Conservation (phyloP, 208 protist species). For the Leishmania tarentolae region DNA sequence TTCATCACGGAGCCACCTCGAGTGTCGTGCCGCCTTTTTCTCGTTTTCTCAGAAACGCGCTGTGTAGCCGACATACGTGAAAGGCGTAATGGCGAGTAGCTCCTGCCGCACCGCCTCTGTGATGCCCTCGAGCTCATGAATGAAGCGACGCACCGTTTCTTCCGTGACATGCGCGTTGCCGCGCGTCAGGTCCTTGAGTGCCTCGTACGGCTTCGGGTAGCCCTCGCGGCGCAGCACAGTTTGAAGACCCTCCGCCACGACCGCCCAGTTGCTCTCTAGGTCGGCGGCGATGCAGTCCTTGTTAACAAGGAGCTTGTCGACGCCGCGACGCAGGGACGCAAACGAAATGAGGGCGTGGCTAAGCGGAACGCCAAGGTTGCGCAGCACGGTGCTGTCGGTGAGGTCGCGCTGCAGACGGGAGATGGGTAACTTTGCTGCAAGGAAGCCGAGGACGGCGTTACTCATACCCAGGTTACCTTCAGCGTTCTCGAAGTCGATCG, state of each 20-base stretch:
- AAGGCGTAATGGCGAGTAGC: conserved; percentile 83
- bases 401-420: conserved; percentile 95
- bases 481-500: conserved; percentile 98
- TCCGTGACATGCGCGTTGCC: conserved; percentile 79
- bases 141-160: conserved; percentile 76
- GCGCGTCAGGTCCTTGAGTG: conserved; percentile 93
- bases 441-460: conserved; percentile 94
- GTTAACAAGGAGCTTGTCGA: conserved; percentile 92
- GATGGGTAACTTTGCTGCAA: conserved; percentile 94
- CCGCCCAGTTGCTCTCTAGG: conserved; percentile 93
- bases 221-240: conserved; percentile 94
- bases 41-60: conserved; percentile 15
- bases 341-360: conserved; percentile 92
- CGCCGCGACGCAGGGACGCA: conserved; percentile 77
- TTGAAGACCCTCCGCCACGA: conserved; percentile 96
- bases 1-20: neutral
- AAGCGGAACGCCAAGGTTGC: conserved; percentile 94
- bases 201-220: conserved; percentile 93
- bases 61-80: conserved; percentile 88
- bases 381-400: conserved; percentile 95
- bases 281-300: conserved; percentile 75
- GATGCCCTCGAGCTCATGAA: conserved; percentile 82
- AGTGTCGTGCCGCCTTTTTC: neutral
- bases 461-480: conserved; percentile 96
- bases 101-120: conserved; percentile 87